Conservation (phyloP, 1,139 yeast genomes). For the Pichia sp. region DNA sequence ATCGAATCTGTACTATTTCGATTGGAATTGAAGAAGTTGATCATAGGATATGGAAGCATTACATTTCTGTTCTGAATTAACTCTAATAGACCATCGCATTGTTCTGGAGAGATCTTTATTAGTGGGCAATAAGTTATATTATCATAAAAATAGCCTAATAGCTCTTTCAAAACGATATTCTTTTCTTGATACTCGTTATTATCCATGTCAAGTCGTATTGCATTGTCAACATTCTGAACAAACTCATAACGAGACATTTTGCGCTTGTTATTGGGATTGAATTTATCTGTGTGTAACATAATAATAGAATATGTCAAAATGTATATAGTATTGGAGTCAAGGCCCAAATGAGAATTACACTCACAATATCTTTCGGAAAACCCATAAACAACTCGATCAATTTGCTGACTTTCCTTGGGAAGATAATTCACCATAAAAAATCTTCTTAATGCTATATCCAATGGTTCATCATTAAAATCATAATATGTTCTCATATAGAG, state of each 20-base stretch:
- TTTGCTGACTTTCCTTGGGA: constrained; percentile 66
- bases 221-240: constrained; percentile 38
- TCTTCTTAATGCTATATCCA: constrained; percentile 56
- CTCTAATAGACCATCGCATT: constrained; percentile 16
- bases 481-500: constrained; percentile 35
- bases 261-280: constrained; percentile 53
- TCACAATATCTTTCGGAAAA: constrained; percentile 43
- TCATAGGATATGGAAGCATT: constrained; percentile 25
- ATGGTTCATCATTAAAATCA: constrained; percentile 44
- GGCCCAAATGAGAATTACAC: constrained; percentile 33
- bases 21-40: constrained; percentile 13
- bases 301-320: constrained; percentile 53
- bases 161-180: constrained; percentile 28
- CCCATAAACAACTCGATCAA: constrained; percentile 52
- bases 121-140: constrained; percentile 55
- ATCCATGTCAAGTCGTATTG: constrained; percentile 33
- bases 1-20: not conserved
- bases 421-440: constrained; percentile 48
- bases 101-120: constrained; percentile 25
- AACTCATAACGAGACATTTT: constrained; percentile 60
- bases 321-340: constrained; percentile 44
- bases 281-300: constrained; percentile 63
- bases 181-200: not conserved
- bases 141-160: constrained; percentile 50
- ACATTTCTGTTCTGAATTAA: constrained; percentile 13